Conservation (phyloP, 2,329 filamentous ascomycete genomes). For the Alternaria arbusti region DNA sequence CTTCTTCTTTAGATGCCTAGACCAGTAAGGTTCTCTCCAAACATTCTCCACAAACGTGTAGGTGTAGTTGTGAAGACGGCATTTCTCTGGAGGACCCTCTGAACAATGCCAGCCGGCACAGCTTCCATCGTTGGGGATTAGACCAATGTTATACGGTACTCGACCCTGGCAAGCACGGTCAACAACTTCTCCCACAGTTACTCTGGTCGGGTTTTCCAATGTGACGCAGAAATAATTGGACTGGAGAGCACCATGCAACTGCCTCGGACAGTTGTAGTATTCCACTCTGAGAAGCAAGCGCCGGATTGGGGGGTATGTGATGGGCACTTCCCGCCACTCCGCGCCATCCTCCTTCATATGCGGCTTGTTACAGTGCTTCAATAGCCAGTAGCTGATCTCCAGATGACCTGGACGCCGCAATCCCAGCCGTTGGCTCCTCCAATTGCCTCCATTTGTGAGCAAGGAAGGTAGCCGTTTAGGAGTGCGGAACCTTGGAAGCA, state of each 20-base stretch:
- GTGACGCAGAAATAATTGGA: too few relatives aligned
- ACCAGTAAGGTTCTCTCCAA: too few relatives aligned
- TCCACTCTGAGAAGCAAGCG: not conserved
- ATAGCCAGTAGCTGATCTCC: not conserved
- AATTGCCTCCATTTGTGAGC: too few relatives aligned
- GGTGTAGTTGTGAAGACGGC: too few relatives aligned
- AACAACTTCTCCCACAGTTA: not conserved
- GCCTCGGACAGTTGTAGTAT: not conserved
- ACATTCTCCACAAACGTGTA: too few relatives aligned
- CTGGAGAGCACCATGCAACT: too few relatives aligned
- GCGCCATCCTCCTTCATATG: not conserved
- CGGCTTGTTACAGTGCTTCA: not conserved
- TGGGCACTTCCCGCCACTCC: not conserved
- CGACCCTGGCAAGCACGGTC: not conserved
- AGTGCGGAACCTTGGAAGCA: not conserved
- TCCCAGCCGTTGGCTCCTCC: not conserved
- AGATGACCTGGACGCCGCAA: not conserved
- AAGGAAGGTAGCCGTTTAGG: not conserved
- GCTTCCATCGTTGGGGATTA: too few relatives aligned
- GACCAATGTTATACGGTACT: too few relatives aligned
- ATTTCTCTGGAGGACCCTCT: too few relatives aligned
- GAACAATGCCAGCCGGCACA: too few relatives aligned
- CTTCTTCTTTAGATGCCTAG: too few relatives aligned
- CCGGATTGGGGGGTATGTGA: not conserved
- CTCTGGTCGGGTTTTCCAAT: not conserved